A percentile compares a stretch with the other conserved stretches of the same genome.
phyloP scores from a whole-genome alignment of 1,139 yeast species.

The Pneumocystis oryctolagi region DNA sequence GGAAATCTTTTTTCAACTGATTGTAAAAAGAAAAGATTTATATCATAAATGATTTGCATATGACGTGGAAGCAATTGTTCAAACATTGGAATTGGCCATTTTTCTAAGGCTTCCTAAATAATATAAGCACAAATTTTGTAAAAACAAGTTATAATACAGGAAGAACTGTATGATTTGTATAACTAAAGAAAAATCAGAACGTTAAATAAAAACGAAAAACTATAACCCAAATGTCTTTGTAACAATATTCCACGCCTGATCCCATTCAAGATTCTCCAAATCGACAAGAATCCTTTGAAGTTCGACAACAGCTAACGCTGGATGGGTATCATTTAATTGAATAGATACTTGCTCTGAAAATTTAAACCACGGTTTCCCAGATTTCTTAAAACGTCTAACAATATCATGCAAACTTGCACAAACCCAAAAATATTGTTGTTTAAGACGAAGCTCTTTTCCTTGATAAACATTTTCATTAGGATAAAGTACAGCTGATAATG shows the following conservation, averaged over 20 bases:
- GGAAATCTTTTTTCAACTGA: conserved; percentile 66
- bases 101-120: conserved; percentile 49
- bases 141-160: conserved; percentile 33
- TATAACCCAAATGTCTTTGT: conserved; percentile 51
- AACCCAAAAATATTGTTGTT: conserved; percentile 96
- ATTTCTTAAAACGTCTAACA: conserved; percentile 74
- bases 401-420: conserved; percentile 87
- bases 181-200: conserved; percentile 19
- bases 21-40: conserved; percentile 67
- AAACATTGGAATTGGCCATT: conserved; percentile 79
- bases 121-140: background rate
- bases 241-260: conserved; percentile 73
- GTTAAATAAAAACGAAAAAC: background rate
- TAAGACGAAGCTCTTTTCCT: conserved; percentile 83
- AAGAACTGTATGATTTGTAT: conserved; percentile 91
- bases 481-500: conserved; percentile 31
- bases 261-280: conserved; percentile 67
- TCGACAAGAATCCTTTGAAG: conserved; percentile 76
- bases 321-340: conserved; percentile 91
- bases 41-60: conserved; percentile 76
- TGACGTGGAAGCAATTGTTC: conserved; percentile 78
- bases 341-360: conserved; percentile 80
- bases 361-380: conserved; percentile 63
- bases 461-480: conserved; percentile 85
- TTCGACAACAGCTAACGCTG: conserved; percentile 82